Conservation (phyloP, 768 basidiomycete genomes). For the Leccinum sublutescens region DNA sequence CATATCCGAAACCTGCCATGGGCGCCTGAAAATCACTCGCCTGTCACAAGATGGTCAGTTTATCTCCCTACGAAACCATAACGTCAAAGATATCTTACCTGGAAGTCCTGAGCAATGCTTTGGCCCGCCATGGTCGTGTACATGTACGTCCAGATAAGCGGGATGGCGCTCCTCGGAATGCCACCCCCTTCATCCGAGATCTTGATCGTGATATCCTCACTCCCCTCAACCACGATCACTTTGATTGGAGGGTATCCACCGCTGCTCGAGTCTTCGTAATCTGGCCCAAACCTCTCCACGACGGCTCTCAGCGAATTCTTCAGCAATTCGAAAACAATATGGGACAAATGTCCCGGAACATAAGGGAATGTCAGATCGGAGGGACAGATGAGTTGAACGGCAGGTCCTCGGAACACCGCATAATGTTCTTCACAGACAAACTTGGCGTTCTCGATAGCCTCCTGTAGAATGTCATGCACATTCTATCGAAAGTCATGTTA, state of each 20-base stretch:
- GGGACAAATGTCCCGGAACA: constrained; percentile 93
- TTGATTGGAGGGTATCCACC: constrained; percentile 26
- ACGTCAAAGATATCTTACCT: constrained; percentile 5
- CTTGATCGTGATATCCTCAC: constrained; percentile 98
- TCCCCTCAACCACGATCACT: constrained; percentile 88
- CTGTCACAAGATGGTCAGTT: constrained; percentile 24
- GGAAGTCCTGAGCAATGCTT: constrained; percentile 73
- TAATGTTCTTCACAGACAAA: constrained; percentile 95
- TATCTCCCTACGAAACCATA: background rate
- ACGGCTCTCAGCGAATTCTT: constrained; percentile 97
- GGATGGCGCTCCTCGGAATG: constrained; percentile 81
- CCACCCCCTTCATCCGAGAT: constrained; percentile 95
- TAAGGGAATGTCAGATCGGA: constrained; percentile 84
- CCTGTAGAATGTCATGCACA: constrained; percentile 92
- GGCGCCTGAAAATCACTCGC: constrained; percentile 93
- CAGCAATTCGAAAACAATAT: constrained; percentile 94
- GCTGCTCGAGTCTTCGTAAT: constrained; percentile 49
- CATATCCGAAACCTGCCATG: constrained; percentile 97
- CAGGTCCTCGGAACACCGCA: constrained; percentile 92
- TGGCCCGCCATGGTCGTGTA: constrained; percentile 81
- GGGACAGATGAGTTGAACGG: constrained; percentile 95
- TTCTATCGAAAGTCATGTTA: constrained; percentile 46
- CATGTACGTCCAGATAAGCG: constrained; percentile 99
- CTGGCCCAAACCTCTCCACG: constrained; percentile 86
- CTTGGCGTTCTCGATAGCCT: constrained; percentile 96